Evolutionary conservation across 805 yeast genomes (phyloP).

Genomic region (Teunomyces atbi): DNA sequence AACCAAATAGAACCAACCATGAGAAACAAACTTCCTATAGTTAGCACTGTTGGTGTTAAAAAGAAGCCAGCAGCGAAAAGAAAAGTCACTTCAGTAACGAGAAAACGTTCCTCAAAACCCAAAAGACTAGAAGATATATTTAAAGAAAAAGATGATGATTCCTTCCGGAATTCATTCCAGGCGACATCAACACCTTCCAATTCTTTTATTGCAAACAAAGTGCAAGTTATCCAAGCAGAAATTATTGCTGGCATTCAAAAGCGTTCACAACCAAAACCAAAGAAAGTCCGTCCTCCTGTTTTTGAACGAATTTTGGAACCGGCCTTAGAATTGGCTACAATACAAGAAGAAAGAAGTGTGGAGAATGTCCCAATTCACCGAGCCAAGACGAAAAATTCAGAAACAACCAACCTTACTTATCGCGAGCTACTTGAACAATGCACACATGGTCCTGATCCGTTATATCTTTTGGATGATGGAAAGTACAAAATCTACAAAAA

Average conservation of each 20-base stretch:
- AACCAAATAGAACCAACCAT: not conserved
- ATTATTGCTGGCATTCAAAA: slow-evolving; percentile 8
- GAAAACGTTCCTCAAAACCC: not conserved
- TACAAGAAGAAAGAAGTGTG: not conserved
- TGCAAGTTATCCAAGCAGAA: slow-evolving; percentile 2
- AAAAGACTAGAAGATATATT: not conserved
- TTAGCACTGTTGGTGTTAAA: not conserved
- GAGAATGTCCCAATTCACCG: not conserved
- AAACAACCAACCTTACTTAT: not conserved
- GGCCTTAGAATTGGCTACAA: not conserved
- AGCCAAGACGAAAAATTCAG: not conserved
- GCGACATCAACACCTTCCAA: slow-evolving; percentile 15
- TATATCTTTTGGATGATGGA: slow-evolving; percentile 9
- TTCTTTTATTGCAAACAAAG: slow-evolving; percentile 1
- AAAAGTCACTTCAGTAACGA: not conserved
- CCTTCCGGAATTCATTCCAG: slow-evolving; percentile 5
- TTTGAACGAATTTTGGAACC: not conserved
- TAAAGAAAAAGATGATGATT: not conserved
- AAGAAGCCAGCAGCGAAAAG: not conserved
- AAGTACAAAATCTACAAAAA: slow-evolving; percentile 2
- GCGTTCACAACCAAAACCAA: not conserved
- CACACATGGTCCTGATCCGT: slow-evolving; percentile 13
- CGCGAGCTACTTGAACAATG: slow-evolving; percentile 7
- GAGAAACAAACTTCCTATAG: not conserved
- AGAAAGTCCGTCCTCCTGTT: not conserved